Evolutionary conservation across 805 yeast species (phyloP).

Genomic region (Lipomyces japonicus): DNA sequence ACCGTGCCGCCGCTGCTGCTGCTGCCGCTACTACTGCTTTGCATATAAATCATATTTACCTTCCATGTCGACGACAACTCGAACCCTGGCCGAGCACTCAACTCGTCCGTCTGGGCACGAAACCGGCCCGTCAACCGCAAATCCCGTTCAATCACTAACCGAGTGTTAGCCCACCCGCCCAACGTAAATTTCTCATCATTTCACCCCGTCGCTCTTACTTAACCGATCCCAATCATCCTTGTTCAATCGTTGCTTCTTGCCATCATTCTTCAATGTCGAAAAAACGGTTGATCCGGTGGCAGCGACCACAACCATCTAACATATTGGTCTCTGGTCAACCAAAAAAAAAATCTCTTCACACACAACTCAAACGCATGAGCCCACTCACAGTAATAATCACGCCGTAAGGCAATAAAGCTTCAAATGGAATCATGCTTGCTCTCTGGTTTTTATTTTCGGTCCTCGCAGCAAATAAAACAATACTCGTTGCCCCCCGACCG

Average conservation of each 20-base stretch:
- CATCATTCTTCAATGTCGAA: conserved; percentile 47
- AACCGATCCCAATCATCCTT: conserved; percentile 25
- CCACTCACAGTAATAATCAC: conserved; percentile 50
- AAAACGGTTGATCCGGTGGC: conserved; percentile 50
- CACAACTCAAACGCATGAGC: not conserved
- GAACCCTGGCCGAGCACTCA: conserved; percentile 73
- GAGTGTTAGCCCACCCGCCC: conserved; percentile 13
- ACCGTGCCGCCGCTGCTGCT: no score
- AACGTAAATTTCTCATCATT: not conserved
- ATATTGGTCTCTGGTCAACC: not conserved
- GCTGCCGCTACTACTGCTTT: not conserved
- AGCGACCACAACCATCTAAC: conserved; percentile 38
- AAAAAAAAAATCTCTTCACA: conserved; percentile 34
- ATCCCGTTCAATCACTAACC: conserved; percentile 62
- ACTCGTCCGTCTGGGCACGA: conserved; percentile 63
- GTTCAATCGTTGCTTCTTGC: conserved; percentile 36
- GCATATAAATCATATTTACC: conserved; percentile 14
- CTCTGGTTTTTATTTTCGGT: no score
- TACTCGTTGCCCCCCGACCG: no score
- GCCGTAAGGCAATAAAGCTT: conserved; percentile 61
- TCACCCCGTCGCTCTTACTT: conserved; percentile 9
- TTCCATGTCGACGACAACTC: conserved; percentile 59
- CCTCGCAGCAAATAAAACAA: no score
- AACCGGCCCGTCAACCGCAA: conserved; percentile 67
- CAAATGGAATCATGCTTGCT: conserved; percentile 60